Evolutionary conservation across 441 rosid genomes (phyloP).

Genomic region (Pelargonium myrrhifolium): DNA sequence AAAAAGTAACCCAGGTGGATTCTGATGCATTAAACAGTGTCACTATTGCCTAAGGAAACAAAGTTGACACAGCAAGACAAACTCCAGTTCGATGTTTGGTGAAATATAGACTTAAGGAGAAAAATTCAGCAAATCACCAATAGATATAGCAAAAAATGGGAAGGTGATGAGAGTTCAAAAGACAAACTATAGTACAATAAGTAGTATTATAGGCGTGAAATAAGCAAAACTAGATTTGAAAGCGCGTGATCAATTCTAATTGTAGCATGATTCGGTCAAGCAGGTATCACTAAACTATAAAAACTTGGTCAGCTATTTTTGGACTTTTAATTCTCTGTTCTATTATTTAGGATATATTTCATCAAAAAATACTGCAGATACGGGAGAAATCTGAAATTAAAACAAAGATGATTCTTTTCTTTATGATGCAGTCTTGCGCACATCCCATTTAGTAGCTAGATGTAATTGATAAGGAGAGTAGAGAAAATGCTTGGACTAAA

Average conservation of each 20-base stretch:
- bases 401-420: background rate
- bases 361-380: background rate
- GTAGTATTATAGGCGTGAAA: background rate
- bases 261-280: background rate
- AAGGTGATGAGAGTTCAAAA: background rate
- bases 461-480: too few species aligned
- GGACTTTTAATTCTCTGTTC: background rate
- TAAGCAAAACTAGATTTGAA: background rate
- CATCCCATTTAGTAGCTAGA: too few species aligned
- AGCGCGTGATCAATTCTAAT: background rate
- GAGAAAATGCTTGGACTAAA: too few species aligned
- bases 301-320: background rate
- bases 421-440: too few species aligned
- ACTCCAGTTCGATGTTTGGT: background rate
- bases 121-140: conserved; percentile 1
- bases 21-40: background rate
- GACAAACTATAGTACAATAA: too few species aligned
- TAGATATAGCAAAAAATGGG: background rate
- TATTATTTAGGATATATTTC: background rate
- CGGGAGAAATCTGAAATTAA: background rate
- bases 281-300: background rate
- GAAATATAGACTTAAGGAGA: background rate
- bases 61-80: background rate
- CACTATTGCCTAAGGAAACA: background rate
- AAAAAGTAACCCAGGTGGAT: background rate